Evolutionary conservation across 1,284 basidiomycete genomes (phyloP), one percentile per base, ranked within the genome.

Genomic region (Rhodotorula sp.): DNA sequence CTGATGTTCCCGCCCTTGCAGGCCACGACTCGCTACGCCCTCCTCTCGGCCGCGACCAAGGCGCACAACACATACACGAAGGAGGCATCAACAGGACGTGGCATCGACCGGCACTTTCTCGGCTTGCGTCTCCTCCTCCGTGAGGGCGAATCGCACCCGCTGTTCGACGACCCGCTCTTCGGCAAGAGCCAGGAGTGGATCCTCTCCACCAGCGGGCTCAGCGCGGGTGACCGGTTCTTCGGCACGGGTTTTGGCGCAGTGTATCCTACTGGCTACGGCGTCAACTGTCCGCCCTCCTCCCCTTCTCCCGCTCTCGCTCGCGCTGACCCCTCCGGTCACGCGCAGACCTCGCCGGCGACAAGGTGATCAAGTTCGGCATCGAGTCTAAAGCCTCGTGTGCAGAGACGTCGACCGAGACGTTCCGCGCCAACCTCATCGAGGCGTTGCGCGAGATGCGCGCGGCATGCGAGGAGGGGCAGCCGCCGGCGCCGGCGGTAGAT

Each of bases 331-430:
- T 7, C 8, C n/a, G 32, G n/a, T 22, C 37, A 1, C 37, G 4
- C 66, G 44, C 74, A 95, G 93, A 98, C 82, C 86, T 97, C 73
- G 88, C 91, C 69, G 93, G 90, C 27, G 87, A 89, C 25, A 84
- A 89, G 66, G 84, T 89, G 73, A 87, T 98, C 82, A 97, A 95
- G 83, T 96, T 98, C 83, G 96, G 96, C 4, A 89, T 98, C 80
- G 95, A 98, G 83, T 91, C 90, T 67, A 98, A 98, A 82, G 83
- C 86, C 76, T 90, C 90, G 15, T 88, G 85, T 77, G 80, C 85
- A 12, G 80, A 83, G 48, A 94, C 92, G 37, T 91, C 90, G 39
- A 95, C 94, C 19, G 83, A 85, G 19, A 70, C 75, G 37, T 92
- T 97, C 81, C 89, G 91, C 78, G 79, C 85, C 70, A 86, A 87